Evolutionary conservation across 352 stramenopile species (phyloP), one percentile per base, ranked within the genome.

Genomic region (Phytophthora meadii): DNA sequence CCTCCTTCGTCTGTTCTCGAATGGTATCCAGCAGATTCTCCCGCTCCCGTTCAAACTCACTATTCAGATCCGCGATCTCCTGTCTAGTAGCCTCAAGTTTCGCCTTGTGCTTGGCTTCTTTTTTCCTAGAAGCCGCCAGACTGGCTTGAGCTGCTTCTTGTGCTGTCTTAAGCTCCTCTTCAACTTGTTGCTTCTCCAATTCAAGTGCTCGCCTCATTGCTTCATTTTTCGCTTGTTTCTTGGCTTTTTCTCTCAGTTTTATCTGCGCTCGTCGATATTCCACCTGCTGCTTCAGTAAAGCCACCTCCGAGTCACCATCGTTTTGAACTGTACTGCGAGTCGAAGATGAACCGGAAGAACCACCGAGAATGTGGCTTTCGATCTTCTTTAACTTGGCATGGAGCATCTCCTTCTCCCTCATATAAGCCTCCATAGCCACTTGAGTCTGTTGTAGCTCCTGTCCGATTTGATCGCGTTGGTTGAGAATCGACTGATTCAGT

Each of bases 1-100:
- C 77, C 61, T 97, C 90, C 55, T 91, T 92, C 2, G 90, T 96
- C 42, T 96, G 88, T 44, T 96, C 88, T n/a, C 89, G 87, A 32
- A 97, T 92, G 7, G 84, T 95, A 55, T 97, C 90, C 30, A 96
- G 65, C 44, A 96, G 61, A 30, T 86, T 90, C 48, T 95, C 86
- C 1, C 89, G 84, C 68, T 97, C 90, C 10, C 81, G 83, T 61
- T 94, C 84, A 61, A 96, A 94, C 54, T 97, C 91, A 25, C 79
- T 82, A 46, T 86, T 84, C 5, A 97, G 66, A 49, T 96, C 90
- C 3, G 76, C 70, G n/a, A 97, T 88, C 50, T 97, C 90, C 40
- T 93, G 83, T 2, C 88, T 77, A 12, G 89, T 89, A 1, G 87
- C 72, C 19, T 94, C 84, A 0, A 95, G 65, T 46, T 94, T 95